Base-by-base conservation (phyloP, 192 early-diverging fungal species). In the Dissophora ornata region DNA sequence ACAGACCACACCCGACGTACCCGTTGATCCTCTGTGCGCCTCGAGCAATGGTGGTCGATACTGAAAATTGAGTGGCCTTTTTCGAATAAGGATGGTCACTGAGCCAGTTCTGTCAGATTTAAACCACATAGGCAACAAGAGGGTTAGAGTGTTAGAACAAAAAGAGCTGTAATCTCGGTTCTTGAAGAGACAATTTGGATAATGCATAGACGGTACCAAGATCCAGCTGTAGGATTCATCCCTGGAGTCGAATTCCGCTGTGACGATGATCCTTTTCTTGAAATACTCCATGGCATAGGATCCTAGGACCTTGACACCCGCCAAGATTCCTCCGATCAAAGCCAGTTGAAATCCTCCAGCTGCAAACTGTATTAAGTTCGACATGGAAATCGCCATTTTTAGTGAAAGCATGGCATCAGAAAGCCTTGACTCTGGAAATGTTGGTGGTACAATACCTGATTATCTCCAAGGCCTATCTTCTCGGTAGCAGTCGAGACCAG, bases 201-300 rank as follows among this genome's bases (percentile, higher is more conserved):
- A n/a, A n/a, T n/a, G n/a, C n/a, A n/a, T n/a, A n/a, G n/a, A n/a
- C n/a, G n/a, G n/a, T n/a, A 58, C 57, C 44, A 55, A 13, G 11
- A 62, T 67, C 67, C 79, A 86, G 62, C 83, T 85, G 55, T 85
- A 87, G 0, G 83, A 83, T 57, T 87, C 86, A 46, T 87, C 86
- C 21, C 82, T 41, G 26, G 82, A 82, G 66, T 87, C 86, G 40
- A 87, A 87, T 36, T 85, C 81, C 7, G 83, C 83, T 1, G 83
- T 80, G 33, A 85, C 84, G 6, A 83, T 57, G 2, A 81, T 58
- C 18, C 62, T 46, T 21, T 81, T 84, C 26, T 82, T 85, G 3
- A 83, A n/a, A 51, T 73, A 87, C 22, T 83, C 86, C 15, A 85
- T 24, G 1, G 79, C 67, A 29, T 80, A 77, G 0, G 67, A 70